Percentiles rank a stretch among this genome's conserved stretches.
Evolutionary conservation across 2,329 filamentous ascomycete genomes (phyloP).

Genomic region (Emydomyces testavorans): DNA sequence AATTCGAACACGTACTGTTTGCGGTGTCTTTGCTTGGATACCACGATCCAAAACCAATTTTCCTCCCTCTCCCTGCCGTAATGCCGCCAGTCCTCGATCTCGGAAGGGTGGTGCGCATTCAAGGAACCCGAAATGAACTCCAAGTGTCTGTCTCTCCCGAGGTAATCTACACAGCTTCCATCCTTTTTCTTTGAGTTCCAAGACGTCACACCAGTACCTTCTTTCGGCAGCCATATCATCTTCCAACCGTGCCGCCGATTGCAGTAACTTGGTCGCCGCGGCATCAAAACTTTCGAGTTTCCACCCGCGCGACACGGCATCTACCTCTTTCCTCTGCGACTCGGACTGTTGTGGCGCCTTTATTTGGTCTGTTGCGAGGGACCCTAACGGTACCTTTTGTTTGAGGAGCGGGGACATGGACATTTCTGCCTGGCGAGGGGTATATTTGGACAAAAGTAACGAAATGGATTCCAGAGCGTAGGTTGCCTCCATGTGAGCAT

Average conservation of each 20-base stretch:
- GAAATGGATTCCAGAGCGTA: conserved; percentile 73
- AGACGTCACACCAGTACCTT: conserved; percentile 77
- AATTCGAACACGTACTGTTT: conserved; percentile 57
- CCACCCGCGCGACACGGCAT: conserved; percentile 54
- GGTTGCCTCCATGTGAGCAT: conserved; percentile 41
- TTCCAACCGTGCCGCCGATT: conserved; percentile 60
- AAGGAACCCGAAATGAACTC: conserved; percentile 78
- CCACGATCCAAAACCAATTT: conserved; percentile 61
- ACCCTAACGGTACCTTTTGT: conserved; percentile 60
- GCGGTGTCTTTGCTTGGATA: conserved; percentile 38
- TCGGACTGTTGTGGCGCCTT: conserved; percentile 49
- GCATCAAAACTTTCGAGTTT: conserved; percentile 65
- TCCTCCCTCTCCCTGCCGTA: conserved; percentile 64
- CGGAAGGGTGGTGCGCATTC: conserved; percentile 54
- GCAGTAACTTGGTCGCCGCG: conserved; percentile 60
- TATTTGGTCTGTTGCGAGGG: conserved; percentile 57
- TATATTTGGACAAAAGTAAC: conserved; percentile 68
- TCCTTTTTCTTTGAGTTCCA: conserved; percentile 67
- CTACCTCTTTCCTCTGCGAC: conserved; percentile 43
- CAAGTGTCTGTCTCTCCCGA: conserved; percentile 59
- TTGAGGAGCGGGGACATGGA: conserved; percentile 63
- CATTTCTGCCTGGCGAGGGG: conserved; percentile 54
- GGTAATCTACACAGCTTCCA: conserved; percentile 78
- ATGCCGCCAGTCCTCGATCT: conserved; percentile 65
- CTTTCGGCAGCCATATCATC: conserved; percentile 69